Evolutionary conservation across 805 yeast genomes (phyloP).

Genomic region (Candida loeiensis): DNA sequence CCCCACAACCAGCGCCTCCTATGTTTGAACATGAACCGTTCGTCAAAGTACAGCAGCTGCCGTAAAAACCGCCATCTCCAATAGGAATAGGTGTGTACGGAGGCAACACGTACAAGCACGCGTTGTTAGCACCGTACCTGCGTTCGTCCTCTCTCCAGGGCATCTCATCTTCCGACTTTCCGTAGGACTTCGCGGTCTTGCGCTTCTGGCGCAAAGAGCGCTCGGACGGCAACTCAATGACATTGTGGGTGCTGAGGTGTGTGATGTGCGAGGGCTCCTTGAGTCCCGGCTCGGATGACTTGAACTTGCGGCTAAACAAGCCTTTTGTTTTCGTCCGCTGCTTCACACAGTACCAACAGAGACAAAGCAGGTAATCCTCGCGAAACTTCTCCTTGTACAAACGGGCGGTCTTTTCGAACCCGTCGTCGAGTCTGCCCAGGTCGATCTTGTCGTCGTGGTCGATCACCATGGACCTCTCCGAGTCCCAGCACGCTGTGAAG

Average conservation of each 20-base stretch:
- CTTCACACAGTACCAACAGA: constrained; percentile 17
- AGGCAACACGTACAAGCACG: background rate
- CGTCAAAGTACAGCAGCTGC: background rate
- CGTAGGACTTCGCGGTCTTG: background rate
- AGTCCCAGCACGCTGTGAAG: constrained; percentile 14
- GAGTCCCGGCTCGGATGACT: background rate
- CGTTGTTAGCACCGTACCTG: background rate
- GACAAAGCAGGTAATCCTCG: constrained; percentile 22
- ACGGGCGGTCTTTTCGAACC: constrained; percentile 17
- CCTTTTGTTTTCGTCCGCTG: constrained; percentile 10
- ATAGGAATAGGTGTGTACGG: background rate
- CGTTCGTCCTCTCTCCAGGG: background rate
- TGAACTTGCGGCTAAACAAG: constrained; percentile 14
- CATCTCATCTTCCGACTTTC: background rate
- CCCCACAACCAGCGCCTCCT: background rate
- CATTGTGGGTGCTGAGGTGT: constrained; percentile 8
- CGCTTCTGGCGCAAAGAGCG: background rate
- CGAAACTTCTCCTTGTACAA: constrained; percentile 14
- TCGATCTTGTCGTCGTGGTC: constrained; percentile 9
- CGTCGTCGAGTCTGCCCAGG: constrained; percentile 1
- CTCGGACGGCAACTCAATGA: background rate
- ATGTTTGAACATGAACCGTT: background rate
- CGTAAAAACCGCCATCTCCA: background rate
- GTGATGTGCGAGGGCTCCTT: constrained; percentile 3
- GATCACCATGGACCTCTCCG: constrained; percentile 11